A percentile compares a stretch with the other conserved stretches of the same genome.
phyloP scores from a whole-genome alignment of 345 rosid genomes.

The Lagerstroemia speciosa region DNA sequence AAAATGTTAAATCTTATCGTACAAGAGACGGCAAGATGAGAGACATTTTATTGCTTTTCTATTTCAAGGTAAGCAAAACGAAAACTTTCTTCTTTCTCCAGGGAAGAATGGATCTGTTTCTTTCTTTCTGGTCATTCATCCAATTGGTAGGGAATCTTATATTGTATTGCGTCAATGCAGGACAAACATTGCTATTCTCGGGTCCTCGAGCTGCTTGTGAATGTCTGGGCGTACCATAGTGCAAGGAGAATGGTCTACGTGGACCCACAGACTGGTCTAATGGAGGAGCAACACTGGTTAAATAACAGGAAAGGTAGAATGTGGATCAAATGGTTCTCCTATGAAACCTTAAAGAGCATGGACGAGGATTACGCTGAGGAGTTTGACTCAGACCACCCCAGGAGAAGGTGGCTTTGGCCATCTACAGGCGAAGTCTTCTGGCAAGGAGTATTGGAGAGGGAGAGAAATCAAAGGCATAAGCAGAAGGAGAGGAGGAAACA shows the following conservation, averaged over 20 bases:
- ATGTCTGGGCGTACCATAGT: conserved; percentile 97
- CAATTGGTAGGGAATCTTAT: not conserved
- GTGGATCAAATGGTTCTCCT: conserved; percentile 94
- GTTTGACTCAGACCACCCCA: conserved; percentile 73
- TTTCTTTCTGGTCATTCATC: not conserved
- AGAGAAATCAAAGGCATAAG: conserved; percentile 41
- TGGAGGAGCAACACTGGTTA: conserved; percentile 74
- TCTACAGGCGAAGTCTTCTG: conserved; percentile 81
- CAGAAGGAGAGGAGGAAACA: conserved; percentile 75
- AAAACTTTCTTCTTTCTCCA: too few relatives aligned
- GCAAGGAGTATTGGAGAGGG: conserved; percentile 70
- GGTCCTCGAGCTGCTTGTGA: conserved; percentile 82
- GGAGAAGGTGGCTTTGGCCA: conserved; percentile 85
- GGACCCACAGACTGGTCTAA: conserved; percentile 57
- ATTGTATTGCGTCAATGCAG: conserved; percentile 32
- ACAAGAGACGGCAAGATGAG: too few relatives aligned
- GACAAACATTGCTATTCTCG: conserved; percentile 88
- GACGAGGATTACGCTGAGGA: conserved; percentile 89
- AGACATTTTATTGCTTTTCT: too few relatives aligned
- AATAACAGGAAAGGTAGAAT: conserved; percentile 53
- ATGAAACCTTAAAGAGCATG: conserved; percentile 67
- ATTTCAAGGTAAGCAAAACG: too few relatives aligned
- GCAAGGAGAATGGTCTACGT: conserved; percentile 70
- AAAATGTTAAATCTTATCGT: too few relatives aligned
- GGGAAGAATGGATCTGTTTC: not conserved